phyloP scores from a whole-genome alignment of 2,329 filamentous ascomycete species.

The Fusarium penzigii region DNA sequence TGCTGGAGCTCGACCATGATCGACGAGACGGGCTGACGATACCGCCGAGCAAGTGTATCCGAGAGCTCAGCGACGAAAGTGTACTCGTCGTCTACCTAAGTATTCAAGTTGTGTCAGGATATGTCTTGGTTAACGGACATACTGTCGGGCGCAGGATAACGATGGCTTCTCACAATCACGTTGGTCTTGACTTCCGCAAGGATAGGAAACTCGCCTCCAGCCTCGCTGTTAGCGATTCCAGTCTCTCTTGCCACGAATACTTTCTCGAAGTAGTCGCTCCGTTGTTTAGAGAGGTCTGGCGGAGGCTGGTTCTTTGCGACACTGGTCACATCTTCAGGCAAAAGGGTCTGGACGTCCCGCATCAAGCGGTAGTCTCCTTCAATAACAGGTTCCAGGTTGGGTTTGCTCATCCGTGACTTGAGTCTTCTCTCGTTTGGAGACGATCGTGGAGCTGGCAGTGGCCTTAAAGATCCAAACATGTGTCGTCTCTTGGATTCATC shows the following conservation, averaged over 20 bases:
- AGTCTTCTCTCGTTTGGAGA: constrained; percentile 18
- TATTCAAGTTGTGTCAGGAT: background rate
- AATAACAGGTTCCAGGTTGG: constrained; percentile 32
- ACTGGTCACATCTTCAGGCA: constrained; percentile 12
- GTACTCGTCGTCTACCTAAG: constrained; percentile 77
- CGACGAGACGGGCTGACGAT: constrained; percentile 70
- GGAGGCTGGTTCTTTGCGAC: constrained; percentile 19
- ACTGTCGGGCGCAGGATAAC: background rate
- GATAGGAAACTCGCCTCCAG: constrained; percentile 58
- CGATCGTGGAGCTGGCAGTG: constrained; percentile 4
- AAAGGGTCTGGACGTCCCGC: constrained; percentile 14
- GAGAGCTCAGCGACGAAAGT: constrained; percentile 74
- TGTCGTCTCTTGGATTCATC: constrained; percentile 7
- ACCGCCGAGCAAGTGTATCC: constrained; percentile 71
- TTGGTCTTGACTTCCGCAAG: constrained; percentile 50
- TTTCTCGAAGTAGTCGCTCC: constrained; percentile 46
- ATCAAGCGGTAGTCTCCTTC: constrained; percentile 27
- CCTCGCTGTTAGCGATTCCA: constrained; percentile 41
- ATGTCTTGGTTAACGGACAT: constrained; percentile 1
- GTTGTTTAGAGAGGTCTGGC: constrained; percentile 20
- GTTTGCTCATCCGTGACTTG: constrained; percentile 19
- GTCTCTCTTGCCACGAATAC: constrained; percentile 37
- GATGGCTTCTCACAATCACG: constrained; percentile 27
- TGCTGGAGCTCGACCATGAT: constrained; percentile 78
- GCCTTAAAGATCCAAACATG: constrained; percentile 2